These are phyloP conservation scores for Nemania sp. DNA, from an alignment of 2,329 filamentous ascomycete species.

Conservation along the genomic window DNA sequence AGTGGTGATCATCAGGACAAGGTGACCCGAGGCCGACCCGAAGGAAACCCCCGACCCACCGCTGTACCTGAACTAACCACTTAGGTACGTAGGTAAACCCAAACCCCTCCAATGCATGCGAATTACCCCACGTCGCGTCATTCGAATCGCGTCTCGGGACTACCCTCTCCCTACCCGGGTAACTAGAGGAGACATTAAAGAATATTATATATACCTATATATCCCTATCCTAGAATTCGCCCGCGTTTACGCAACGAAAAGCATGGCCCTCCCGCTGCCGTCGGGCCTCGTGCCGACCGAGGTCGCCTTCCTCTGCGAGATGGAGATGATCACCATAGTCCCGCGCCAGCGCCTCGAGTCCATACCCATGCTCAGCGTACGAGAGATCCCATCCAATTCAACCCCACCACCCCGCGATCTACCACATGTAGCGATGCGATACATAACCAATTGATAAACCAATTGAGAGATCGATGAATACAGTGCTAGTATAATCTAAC, in stretches of 20 bases:
- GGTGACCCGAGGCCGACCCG: too few relatives aligned
- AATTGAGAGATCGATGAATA: background rate
- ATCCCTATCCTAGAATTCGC: too few relatives aligned
- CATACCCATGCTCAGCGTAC: conserved; percentile 87
- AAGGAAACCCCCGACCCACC: background rate
- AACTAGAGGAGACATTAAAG: too few relatives aligned
- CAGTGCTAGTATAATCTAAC: background rate
- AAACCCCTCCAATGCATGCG: background rate
- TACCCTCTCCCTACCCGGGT: too few relatives aligned
- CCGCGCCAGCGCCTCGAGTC: conserved; percentile 90
- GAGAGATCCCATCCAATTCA: conserved; percentile 42
- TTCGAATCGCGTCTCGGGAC: conserved; percentile 24
- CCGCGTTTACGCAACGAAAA: conserved; percentile 3
- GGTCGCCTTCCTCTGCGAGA: conserved; percentile 94
- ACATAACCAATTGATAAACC: background rate
- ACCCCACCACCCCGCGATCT: conserved; percentile 37
- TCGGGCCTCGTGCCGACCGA: conserved; percentile 82
- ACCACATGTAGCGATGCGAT: conserved; percentile 39
- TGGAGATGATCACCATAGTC: conserved; percentile 94
- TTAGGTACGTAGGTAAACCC: background rate
- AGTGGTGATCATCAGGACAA: background rate
- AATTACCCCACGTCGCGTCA: conserved; percentile 35
- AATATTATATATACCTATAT: background rate
- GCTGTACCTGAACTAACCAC: background rate
- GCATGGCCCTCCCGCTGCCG: conserved; percentile 50